phyloP scores from a whole-genome alignment of 2,329 filamentous ascomycete genomes.

The Acrocalymma vagum region DNA sequence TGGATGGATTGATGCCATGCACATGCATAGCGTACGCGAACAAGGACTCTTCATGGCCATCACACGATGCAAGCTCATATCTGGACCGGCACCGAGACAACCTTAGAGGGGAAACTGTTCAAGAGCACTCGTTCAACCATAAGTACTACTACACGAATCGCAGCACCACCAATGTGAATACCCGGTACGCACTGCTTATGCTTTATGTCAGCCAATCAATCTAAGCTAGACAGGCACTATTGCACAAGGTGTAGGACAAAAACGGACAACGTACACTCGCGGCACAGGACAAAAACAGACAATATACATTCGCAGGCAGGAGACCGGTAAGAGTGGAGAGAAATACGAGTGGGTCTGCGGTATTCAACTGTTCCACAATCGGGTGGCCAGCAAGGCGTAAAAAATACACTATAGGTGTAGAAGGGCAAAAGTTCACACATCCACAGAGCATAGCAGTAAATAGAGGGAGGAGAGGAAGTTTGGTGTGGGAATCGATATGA shows the following conservation, averaged over 20 bases:
- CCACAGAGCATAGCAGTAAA: conserved; percentile 42
- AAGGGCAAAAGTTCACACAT: conserved; percentile 30
- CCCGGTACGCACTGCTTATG: conserved; percentile 54
- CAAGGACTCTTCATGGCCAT: too few relatives aligned
- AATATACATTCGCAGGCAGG: too few relatives aligned
- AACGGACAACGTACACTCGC: conserved; percentile 48
- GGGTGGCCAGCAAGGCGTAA: conserved; percentile 40
- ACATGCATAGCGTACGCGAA: too few relatives aligned
- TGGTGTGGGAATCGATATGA: conserved; percentile 42
- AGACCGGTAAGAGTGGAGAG: conserved; percentile 24
- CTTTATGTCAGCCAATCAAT: conserved; percentile 52
- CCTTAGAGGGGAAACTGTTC: too few relatives aligned
- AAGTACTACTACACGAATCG: too few relatives aligned
- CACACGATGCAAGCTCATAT: too few relatives aligned
- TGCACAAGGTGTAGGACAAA: conserved; percentile 45
- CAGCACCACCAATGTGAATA: too few relatives aligned
- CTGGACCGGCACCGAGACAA: too few relatives aligned
- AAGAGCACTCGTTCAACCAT: too few relatives aligned
- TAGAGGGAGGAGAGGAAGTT: conserved; percentile 26
- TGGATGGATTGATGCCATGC: too few relatives aligned
- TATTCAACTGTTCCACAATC: conserved; percentile 45
- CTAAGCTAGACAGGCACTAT: conserved; percentile 32
- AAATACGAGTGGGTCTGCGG: conserved; percentile 41
- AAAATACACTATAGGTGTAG: conserved; percentile 44
- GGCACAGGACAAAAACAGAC: too few relatives aligned